Percentiles rank a stretch among this genome's conserved stretches.
Evolutionary conservation across 2,329 filamentous ascomycete genomes (phyloP).

Genomic region (Metarhizium rileyi): DNA sequence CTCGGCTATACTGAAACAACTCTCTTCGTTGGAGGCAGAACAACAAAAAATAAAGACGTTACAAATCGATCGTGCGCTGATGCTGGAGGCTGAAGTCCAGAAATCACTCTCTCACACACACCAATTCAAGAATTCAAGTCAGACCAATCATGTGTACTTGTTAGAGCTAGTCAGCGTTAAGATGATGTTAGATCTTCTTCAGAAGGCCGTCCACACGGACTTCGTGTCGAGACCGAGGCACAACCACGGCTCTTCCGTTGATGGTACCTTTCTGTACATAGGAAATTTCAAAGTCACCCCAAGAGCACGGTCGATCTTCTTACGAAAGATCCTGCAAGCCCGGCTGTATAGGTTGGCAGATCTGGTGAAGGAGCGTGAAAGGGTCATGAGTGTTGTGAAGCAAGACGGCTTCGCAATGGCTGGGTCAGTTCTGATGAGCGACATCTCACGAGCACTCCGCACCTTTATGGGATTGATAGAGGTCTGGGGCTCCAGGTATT

Average conservation of each 20-base stretch:
- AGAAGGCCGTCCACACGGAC: slow-evolving; percentile 4
- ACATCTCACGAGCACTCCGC: slow-evolving; percentile 2
- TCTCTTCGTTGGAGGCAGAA: background rate
- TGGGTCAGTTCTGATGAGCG: background rate
- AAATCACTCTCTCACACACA: slow-evolving; percentile 1
- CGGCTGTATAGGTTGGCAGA: slow-evolving; percentile 1
- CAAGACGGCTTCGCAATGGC: slow-evolving; percentile 5
- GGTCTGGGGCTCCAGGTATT: slow-evolving; percentile 4
- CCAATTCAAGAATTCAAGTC: background rate
- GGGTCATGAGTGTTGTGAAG: background rate
- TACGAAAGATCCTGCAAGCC: slow-evolving; percentile 3
- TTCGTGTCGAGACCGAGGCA: background rate
- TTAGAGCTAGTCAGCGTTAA: slow-evolving; percentile 2
- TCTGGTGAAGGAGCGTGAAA: slow-evolving; percentile 4
- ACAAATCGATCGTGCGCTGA: slow-evolving; percentile 4
- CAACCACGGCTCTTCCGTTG: background rate
- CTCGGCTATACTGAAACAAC: background rate
- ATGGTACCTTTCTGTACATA: no score
- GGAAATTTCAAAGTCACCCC: background rate
- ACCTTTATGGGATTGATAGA: slow-evolving; percentile 6
- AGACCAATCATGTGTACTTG: background rate
- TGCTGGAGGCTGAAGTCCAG: slow-evolving; percentile 4
- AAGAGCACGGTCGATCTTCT: slow-evolving; percentile 1
- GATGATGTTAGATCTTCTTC: slow-evolving; percentile 7
- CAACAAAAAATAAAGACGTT: background rate